Base-by-base conservation (phyloP, 2,329 filamentous ascomycete species). In the Teratosphaeria zuluensis region DNA sequence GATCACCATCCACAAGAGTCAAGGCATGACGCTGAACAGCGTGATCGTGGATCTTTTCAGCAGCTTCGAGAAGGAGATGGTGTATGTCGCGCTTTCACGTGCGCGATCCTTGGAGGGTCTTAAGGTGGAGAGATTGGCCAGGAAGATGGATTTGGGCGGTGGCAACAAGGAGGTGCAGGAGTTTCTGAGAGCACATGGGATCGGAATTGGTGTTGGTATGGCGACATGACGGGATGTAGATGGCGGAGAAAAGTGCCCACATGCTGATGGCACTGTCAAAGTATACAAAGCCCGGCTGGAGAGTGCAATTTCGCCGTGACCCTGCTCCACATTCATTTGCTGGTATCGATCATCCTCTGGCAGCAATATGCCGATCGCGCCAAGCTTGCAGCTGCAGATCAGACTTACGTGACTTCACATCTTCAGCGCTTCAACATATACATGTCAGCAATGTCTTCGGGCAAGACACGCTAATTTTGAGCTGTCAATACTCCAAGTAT, bases 81-180 rank as follows among this genome's bases (percentile, higher is more conserved):
- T 80, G 0, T 87, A 87, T 58, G 84, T 87, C 7, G 83, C 82
- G n/a, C 73, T 86, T 16, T 83, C 80, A 21, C 72, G 83, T 61
- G 82, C 80, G n/a, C 76, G 74, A 16, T 76, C 74, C 9, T 72
- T 84, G 2, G 66, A 74, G 1, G 82, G 82, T 0, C 69, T 85
- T 55, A 73, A 74, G 32, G 59, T 61, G 30, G 51, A 54, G 11
- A 35, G 30, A 21, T 35, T 54, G 52, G 30, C 52, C 1, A 48
- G 42, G 19, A 54, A 54, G 5, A 54, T 54, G 52, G 52, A 54
- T 54, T 8, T 21, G 19, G 32, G 52, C 8, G 52, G 52, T 31
- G 52, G 28, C 8, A 54, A 32, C n/a, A 35, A 35, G 32, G 52
- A 54, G 24, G 52, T 54, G 12, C 32, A 35, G 52, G 56, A 11